Evolutionary conservation across 2,329 filamentous ascomycete species (phyloP).

Genomic region (Colletotrichum paranaense): DNA sequence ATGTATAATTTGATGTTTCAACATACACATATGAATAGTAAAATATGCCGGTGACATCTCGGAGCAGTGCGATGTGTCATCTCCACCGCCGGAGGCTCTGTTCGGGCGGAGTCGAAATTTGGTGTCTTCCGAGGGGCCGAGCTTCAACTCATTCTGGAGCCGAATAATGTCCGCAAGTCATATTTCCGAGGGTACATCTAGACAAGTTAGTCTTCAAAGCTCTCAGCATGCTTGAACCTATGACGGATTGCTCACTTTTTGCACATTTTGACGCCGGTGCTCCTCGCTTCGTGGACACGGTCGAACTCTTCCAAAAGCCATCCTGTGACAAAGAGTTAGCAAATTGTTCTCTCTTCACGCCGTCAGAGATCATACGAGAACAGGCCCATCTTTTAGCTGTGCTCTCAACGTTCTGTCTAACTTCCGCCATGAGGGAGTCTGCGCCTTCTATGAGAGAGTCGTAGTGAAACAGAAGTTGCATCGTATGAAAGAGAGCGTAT

Average conservation of each 20-base stretch:
- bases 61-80: not conserved
- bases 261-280: conserved; percentile 22
- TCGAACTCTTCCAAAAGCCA: conserved; percentile 27
- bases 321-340: not conserved
- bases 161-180: conserved; percentile 23
- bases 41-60: not conserved
- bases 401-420: conserved; percentile 47
- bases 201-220: not conserved
- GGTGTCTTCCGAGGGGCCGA: not conserved
- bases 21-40: not conserved
- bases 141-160: conserved; percentile 18
- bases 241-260: conserved; percentile 1
- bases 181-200: conserved; percentile 29
- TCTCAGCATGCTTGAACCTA: not conserved
- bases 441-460: conserved; percentile 47
- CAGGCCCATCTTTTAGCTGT: conserved; percentile 49
- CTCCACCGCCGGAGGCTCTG: not conserved
- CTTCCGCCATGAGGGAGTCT: conserved; percentile 46
- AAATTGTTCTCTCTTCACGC: not conserved
- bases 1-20: not conserved
- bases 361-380: conserved; percentile 41
- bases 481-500: conserved; percentile 48
- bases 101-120: not conserved
- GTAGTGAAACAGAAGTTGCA: conserved; percentile 47
- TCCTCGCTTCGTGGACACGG: conserved; percentile 21